A percentile compares a stretch with the other conserved stretches of the same genome.
These are phyloP conservation scores for Pythium sp. DNA, from an alignment of 352 stramenopile genomes.

Conservation along the genomic window DNA sequence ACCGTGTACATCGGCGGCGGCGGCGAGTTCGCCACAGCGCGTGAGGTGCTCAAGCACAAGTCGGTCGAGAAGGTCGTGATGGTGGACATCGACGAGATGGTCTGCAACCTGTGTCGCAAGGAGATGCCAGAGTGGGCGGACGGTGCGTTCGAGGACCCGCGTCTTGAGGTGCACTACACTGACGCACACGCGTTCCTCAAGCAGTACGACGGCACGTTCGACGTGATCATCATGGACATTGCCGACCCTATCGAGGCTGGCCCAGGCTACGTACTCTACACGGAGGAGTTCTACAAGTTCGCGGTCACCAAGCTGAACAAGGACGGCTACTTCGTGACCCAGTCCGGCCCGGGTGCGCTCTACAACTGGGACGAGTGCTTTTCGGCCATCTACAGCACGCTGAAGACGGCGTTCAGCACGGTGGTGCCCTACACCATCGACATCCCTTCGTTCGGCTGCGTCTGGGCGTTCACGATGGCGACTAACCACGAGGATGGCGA, in stretches of 20 bases:
- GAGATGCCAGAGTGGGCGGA: slow-evolving; percentile 93
- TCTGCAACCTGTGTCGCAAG: slow-evolving; percentile 92
- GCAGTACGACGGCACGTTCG: slow-evolving; percentile 76
- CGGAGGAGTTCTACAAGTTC: slow-evolving; percentile 92
- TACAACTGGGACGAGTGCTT: slow-evolving; percentile 93
- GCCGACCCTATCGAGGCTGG: slow-evolving; percentile 92
- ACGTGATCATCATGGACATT: slow-evolving; percentile 98
- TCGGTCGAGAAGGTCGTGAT: slow-evolving; percentile 94
- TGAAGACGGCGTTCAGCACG: slow-evolving; percentile 88
- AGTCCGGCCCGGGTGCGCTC: slow-evolving; percentile 88
- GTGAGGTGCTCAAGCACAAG: slow-evolving; percentile 90
- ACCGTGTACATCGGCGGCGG: slow-evolving; percentile 92
- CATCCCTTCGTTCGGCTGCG: slow-evolving; percentile 92
- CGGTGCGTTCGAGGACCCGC: slow-evolving; percentile 86
- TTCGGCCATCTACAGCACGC: slow-evolving; percentile 92
- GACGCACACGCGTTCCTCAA: slow-evolving; percentile 91
- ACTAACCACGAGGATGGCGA: slow-evolving; percentile 66
- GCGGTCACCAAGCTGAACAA: slow-evolving; percentile 80
- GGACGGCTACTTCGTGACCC: slow-evolving; percentile 91
- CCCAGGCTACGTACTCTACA: slow-evolving; percentile 88
- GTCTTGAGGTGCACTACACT: slow-evolving; percentile 90
- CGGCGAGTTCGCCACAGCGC: slow-evolving; percentile 91
- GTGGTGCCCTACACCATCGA: slow-evolving; percentile 91
- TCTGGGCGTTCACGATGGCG: slow-evolving; percentile 94
- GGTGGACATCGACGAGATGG: slow-evolving; percentile 94